Evolutionary conservation across 1,139 yeast species (phyloP), one percentile per base, ranked within the genome.

Genomic region (Blastobotrys petasosporus): DNA sequence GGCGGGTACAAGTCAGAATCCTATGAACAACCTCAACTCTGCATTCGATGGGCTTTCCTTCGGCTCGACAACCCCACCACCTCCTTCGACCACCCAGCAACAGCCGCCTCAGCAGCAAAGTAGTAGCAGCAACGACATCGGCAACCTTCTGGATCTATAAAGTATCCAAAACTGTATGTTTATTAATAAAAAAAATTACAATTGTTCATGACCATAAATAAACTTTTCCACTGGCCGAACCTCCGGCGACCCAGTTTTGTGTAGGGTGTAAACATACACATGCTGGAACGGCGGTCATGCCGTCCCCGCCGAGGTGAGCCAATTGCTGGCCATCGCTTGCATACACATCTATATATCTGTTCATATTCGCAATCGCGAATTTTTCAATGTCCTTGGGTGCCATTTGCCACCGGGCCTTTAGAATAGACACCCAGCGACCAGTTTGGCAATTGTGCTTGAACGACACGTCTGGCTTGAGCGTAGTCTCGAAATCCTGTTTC

Each of bases 381-480:
- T 90, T 88, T 53, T 87, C 85, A 30, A 78, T 71, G 55, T 86
- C 95, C 29, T 64, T 68, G 0, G 95, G 94, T 13, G 69, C 62
- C 2, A 62, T 56, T 50, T 86, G 95, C 94, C 97, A 92, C 57
- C 79, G 75, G 0, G 96, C 80, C 58, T 88, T 87, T 47, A 92
- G 69, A 43, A 92, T 90, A 1, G 95, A 82, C 1, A 92, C 95
- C 98, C 98, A 92, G 52, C 95, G 70, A 0, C 98, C 97, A 0
- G 96, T 84, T 63, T 90, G 95, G 66, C 97, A 92, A 58, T 90
- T 90, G 63, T 92, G 97, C 51, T 76, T 77, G 43, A 92, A 72
- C 9, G 77, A 77, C 28, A 77, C 74, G 32, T 74, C 62, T 0
- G 95, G 94, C 10, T 57, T 60, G 29, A 87, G 58, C 44, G 55